A percentile compares a stretch with the other conserved stretches of the same genome.
These are phyloP conservation scores for Dactylellina leptospora DNA, from an alignment of 2,329 filamentous ascomycete genomes.

Conservation along the genomic window DNA sequence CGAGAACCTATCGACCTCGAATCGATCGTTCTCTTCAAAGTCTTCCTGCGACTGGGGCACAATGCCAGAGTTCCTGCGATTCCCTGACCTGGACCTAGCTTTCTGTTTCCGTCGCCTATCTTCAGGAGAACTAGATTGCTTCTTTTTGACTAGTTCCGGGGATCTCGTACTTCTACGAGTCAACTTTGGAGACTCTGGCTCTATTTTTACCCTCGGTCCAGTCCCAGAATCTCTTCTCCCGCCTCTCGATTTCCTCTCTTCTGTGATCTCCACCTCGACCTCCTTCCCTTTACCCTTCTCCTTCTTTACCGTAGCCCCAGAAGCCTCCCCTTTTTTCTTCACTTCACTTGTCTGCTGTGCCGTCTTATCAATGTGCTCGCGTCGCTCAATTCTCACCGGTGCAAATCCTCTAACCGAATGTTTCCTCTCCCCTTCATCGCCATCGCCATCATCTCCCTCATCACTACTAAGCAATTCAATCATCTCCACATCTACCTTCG, in stretches of 20 bases:
- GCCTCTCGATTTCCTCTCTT: constrained; percentile 53
- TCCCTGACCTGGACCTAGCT: constrained; percentile 45
- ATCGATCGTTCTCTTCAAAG: constrained; percentile 55
- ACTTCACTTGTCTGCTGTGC: constrained; percentile 52
- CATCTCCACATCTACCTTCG: constrained; percentile 56
- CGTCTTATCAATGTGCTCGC: constrained; percentile 54
- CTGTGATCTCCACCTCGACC: constrained; percentile 54
- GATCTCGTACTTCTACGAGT: constrained; percentile 31
- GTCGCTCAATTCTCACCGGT: constrained; percentile 50
- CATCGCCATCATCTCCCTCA: constrained; percentile 48
- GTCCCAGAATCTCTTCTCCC: constrained; percentile 39
- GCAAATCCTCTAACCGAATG: constrained; percentile 35
- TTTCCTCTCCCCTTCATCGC: constrained; percentile 35
- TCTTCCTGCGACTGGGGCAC: constrained; percentile 53
- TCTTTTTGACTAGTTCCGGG: constrained; percentile 28
- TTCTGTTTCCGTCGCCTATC: constrained; percentile 39
- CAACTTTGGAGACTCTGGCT: constrained; percentile 52
- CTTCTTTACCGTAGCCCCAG: constrained; percentile 42
- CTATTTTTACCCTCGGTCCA: constrained; percentile 42
- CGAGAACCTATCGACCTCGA: constrained; percentile 53
- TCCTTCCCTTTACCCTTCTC: constrained; percentile 50
- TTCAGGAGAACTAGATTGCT: constrained; percentile 49
- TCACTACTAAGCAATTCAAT: constrained; percentile 55
- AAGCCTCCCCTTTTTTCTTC: constrained; percentile 52
- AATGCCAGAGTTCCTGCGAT: constrained; percentile 38